Evolutionary conservation across 768 basidiomycete species (phyloP).

Genomic region (Roridomyces roridus): DNA sequence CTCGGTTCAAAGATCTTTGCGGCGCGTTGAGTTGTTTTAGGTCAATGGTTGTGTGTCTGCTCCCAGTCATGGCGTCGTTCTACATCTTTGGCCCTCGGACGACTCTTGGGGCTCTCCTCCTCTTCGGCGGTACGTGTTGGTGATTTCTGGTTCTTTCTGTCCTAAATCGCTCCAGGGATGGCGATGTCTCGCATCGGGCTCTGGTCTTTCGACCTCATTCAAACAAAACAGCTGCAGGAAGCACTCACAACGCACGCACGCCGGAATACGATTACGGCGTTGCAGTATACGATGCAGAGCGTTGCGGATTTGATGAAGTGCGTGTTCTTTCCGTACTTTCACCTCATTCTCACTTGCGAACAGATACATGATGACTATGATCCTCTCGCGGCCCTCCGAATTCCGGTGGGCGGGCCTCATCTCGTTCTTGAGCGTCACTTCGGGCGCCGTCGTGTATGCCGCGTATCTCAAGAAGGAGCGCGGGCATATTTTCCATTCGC

Average conservation of each 20-base stretch:
- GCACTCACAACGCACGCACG: conserved; percentile 49
- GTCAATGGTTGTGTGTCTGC: conserved; percentile 51
- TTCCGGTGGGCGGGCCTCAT: conserved; percentile 28
- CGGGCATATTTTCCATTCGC: conserved; percentile 36
- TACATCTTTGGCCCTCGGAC: conserved; percentile 30
- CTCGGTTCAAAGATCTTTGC: background rate
- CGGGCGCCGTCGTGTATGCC: conserved; percentile 36
- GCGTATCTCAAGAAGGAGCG: conserved; percentile 37
- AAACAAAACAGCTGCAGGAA: conserved; percentile 54
- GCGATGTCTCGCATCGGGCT: conserved; percentile 53
- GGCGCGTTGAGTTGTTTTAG: conserved; percentile 32
- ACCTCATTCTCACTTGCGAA: background rate
- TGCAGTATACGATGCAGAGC: conserved; percentile 46
- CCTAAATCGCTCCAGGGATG: conserved; percentile 41
- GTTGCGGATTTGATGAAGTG: conserved; percentile 35
- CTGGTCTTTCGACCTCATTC: conserved; percentile 59
- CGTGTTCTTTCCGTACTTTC: conserved; percentile 10
- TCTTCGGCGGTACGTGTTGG: conserved; percentile 45
- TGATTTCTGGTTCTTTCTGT: background rate
- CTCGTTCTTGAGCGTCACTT: conserved; percentile 36
- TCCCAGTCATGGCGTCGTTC: conserved; percentile 51
- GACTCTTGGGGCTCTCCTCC: conserved; percentile 40
- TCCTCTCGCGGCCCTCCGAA: conserved; percentile 26
- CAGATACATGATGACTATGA: conserved; percentile 27
- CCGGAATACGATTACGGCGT: conserved; percentile 46